Evolutionary conservation across 345 rosid genomes (phyloP).

Genomic region (Balakata baccata): DNA sequence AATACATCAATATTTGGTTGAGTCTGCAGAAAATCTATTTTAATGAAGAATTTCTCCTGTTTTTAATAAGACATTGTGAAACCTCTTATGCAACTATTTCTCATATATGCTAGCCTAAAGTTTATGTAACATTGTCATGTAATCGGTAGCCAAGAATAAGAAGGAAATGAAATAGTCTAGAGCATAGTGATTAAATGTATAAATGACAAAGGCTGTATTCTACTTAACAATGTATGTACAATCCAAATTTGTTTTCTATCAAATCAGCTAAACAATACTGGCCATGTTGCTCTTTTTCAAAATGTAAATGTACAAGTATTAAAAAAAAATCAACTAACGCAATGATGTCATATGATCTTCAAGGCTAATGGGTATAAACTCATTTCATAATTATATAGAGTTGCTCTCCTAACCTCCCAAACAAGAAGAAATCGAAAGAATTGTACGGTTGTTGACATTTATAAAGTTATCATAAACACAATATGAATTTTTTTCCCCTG

Average conservation of each 20-base stretch:
- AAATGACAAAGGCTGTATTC: too few species aligned
- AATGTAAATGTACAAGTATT: too few species aligned
- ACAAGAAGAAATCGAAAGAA: not conserved
- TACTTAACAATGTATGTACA: too few species aligned
- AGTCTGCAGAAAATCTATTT: too few species aligned
- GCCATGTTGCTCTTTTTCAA: too few species aligned
- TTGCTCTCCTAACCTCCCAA: not conserved
- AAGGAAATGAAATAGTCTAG: not conserved
- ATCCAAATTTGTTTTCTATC: too few species aligned
- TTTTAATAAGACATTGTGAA: not conserved
- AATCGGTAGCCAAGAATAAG: not conserved
- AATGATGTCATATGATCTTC: not conserved
- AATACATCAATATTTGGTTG: too few species aligned
- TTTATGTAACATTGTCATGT: not conserved
- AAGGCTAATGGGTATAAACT: not conserved
- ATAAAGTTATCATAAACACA: not conserved
- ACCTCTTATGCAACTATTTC: too few species aligned
- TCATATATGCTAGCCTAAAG: not conserved
- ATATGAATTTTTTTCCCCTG: not conserved
- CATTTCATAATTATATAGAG: not conserved
- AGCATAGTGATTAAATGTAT: not conserved
- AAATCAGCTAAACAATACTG: too few species aligned
- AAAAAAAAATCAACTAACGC: too few species aligned
- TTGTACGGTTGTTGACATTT: not conserved
- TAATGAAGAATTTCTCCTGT: too few species aligned